Evolutionary conservation across 441 rosid genomes (phyloP).

Genomic region (Omphalea diandra): DNA sequence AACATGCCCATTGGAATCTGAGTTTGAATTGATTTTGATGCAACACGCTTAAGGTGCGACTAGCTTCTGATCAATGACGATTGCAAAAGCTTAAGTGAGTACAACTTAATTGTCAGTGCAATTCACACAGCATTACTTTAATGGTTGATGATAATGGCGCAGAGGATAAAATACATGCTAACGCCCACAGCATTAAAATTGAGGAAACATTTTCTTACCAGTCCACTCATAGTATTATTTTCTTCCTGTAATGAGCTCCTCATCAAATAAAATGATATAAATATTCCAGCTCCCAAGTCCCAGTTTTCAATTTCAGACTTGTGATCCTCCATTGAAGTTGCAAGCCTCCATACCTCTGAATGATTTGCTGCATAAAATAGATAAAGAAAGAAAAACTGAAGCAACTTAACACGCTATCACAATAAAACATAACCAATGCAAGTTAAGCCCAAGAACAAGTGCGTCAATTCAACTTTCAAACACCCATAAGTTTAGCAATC

Average conservation of each 20-base stretch:
- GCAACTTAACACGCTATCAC: constrained; percentile 7
- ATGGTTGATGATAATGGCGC: not conserved
- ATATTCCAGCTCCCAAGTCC: constrained; percentile 96
- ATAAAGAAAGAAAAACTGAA: constrained; percentile 10
- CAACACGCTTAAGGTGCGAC: not conserved
- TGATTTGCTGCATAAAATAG: constrained; percentile 56
- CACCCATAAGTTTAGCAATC: not conserved
- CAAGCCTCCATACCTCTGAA: constrained; percentile 79
- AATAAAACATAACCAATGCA: not conserved
- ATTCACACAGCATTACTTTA: constrained; percentile 8
- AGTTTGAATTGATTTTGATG: not conserved
- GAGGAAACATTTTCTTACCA: constrained; percentile 44
- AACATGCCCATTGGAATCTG: not conserved
- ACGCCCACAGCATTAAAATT: no score
- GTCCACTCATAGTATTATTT: constrained; percentile 43
- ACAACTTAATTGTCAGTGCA: not conserved
- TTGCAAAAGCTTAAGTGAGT: not conserved
- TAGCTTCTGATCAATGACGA: not conserved
- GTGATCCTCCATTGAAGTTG: constrained; percentile 76
- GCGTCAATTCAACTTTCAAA: not conserved
- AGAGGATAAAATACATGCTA: not conserved
- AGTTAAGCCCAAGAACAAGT: not conserved
- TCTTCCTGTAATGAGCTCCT: constrained; percentile 66
- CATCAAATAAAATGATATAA: constrained; percentile 64
- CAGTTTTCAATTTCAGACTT: constrained; percentile 96